Base-by-base conservation (phyloP, 2,329 filamentous ascomycete species). In the Didymella pinodella region DNA sequence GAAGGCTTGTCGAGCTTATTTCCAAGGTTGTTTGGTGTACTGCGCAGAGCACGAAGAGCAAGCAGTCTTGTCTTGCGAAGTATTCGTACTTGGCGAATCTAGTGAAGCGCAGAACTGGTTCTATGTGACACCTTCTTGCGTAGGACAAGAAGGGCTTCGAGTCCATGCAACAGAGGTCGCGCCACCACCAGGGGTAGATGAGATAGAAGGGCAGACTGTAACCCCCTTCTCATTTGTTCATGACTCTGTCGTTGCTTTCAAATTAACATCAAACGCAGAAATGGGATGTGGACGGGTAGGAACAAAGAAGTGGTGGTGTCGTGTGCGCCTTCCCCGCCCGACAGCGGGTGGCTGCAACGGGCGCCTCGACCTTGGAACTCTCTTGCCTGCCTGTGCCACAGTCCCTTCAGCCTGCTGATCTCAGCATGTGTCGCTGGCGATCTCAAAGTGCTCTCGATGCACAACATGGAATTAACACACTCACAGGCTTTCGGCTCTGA, bases 1-100 rank as follows among this genome's bases (percentile, higher is more conserved):
- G 41, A 59, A 49, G 50, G 56, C 56, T 59, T 59, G 56, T 57
- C 16, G 25, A 28, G 22, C 41, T 44, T 26, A 10, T 29, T 43
- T 18, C 18, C 18, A 18, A 18, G 18, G 18, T 18, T 54, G 50
- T 34, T 54, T 54, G 46, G 20, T 46, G 11, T 28, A 18, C 16
- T 11, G 46, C 32, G 20, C 22, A 18, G 31, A 45, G 36, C 11
- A 18, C 28, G 7, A n/a, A 46, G 47, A 2, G 12, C 25, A 16
- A 26, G 45, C 8, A 28, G 28, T 34, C 41, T 22, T 38, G 10
- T 25, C 38, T 41, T 22, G 18, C 8, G 38, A 14, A 11, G 20
- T 20, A 7, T 25, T 7, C 3, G 38, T 41, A 12, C 20, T 25
- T 20, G 25, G 38, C 20, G 4, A 25, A 25, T 11, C 11, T 41